Evolutionary conservation across 805 yeast species (phyloP), one percentile per base, ranked within the genome.

Genomic region (Cyberlindnera xylosilytica): DNA sequence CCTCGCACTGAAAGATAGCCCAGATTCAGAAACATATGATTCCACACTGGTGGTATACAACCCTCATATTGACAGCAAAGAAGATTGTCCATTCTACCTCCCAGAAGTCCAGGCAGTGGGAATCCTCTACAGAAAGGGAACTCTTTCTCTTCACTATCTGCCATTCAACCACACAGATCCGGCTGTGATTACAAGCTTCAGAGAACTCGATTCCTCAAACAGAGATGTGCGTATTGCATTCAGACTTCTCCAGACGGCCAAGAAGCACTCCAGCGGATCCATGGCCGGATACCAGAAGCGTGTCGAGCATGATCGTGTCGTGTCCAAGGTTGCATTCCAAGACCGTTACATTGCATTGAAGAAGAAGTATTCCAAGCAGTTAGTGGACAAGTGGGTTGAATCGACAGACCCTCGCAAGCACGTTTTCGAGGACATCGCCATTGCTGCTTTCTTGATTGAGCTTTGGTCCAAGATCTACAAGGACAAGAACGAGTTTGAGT

Each of bases 371-470:
- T 87, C 96, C 0, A 77, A 81, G 20, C 63, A 66, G 15, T 65
- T 91, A 37, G 89, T 89, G 11, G 86, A 81, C 31, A 75, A 73
- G 50, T 91, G 98, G 98, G 79, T 74, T n/a, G 98, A 91, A 63
- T 80, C 83, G 23, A 91, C 98, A 2, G 97, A 91, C 63, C 97
- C 97, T 3, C 77, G 83, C 53, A 91, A 91, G 61, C 98, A 91
- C 65, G 97, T 91, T 0, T 91, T 90, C 66, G 98, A 91, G 68
- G 98, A 91, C 61, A 76, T 91, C 40, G 95, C 96, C 4, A 90
- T 91, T 52, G 97, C 97, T 1, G 96, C 97, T 0, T 91, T 91
- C 53, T 69, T 91, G 47, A 86, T 91, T 20, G 96, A 87, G 64
- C 71, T 87, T 27, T 91, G 98, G 98, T 63, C 63, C 7, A 67